These are phyloP conservation scores for Pichia sp. DNA, from an alignment of 1,139 yeast species.

Conservation along the genomic window DNA sequence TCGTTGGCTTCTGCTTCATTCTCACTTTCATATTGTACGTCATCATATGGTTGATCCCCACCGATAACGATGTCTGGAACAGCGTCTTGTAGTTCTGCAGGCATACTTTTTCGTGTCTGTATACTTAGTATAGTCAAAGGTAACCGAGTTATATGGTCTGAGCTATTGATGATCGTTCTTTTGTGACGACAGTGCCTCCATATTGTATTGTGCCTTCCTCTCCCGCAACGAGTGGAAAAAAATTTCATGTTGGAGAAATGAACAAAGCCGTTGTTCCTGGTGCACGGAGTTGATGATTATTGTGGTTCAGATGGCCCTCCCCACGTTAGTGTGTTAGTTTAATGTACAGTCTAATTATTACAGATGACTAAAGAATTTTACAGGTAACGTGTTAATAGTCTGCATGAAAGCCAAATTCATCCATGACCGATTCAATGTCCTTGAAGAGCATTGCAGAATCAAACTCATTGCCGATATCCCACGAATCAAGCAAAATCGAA, in stretches of 20 bases:
- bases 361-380: neutral
- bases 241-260: conserved; percentile 1
- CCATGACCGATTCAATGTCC: conserved; percentile 89
- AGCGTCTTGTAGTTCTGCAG: conserved; percentile 72
- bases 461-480: conserved; percentile 40
- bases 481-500: conserved; percentile 25
- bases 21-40: conserved; percentile 40
- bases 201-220: neutral
- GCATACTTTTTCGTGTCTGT: conserved; percentile 31
- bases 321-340: neutral
- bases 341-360: neutral
- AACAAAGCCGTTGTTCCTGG: neutral
- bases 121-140: neutral
- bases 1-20: conserved; percentile 41
- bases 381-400: conserved; percentile 14
- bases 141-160: neutral
- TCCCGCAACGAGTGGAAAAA: conserved; percentile 4
- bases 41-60: conserved; percentile 38
- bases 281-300: conserved; percentile 1
- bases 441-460: conserved; percentile 77
- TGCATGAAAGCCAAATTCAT: conserved; percentile 84
- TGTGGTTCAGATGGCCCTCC: neutral
- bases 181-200: neutral
- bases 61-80: conserved; percentile 84
- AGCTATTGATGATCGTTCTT: neutral